phyloP scores from a whole-genome alignment of 2,329 filamentous ascomycete genomes.

The Anthostomella pinea region DNA sequence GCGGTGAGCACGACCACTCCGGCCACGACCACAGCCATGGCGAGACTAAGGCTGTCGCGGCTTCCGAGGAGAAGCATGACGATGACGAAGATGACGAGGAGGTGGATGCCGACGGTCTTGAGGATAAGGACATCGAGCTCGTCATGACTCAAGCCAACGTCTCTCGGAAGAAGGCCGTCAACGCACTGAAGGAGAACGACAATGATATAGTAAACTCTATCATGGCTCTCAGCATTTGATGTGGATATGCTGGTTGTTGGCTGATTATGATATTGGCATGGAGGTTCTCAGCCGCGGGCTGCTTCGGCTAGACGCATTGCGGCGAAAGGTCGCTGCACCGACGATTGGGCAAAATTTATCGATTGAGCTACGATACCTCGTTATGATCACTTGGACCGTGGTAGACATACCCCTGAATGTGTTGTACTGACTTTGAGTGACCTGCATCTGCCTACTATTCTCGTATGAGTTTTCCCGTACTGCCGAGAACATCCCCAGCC shows the following conservation, averaged over 20 bases:
- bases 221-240: conserved; percentile 89
- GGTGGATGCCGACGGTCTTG: conserved; percentile 88
- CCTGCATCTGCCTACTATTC: too few relatives aligned
- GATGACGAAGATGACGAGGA: conserved; percentile 91
- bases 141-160: conserved; percentile 98
- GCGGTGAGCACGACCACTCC: conserved; percentile 55
- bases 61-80: conserved; percentile 69
- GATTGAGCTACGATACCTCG: conserved; percentile 26
- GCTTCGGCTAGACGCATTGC: conserved; percentile 20
- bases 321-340: conserved; percentile 16
- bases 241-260: conserved; percentile 1
- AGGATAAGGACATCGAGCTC: conserved; percentile 99
- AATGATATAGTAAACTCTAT: conserved; percentile 99
- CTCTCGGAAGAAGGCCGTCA: conserved; percentile 97
- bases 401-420: conserved; percentile 12
- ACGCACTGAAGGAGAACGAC: conserved; percentile 98
- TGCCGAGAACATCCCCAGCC: too few relatives aligned
- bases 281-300: conserved; percentile 1
- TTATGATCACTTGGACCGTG: conserved; percentile 17
- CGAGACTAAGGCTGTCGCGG: conserved; percentile 61
- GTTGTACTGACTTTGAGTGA: too few relatives aligned
- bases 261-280: conserved; percentile 4
- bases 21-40: conserved; percentile 71
- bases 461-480: too few relatives aligned
- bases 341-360: conserved; percentile 17